A percentile compares a stretch with the other conserved stretches of the same genome.
Evolutionary conservation across 352 stramenopile genomes (phyloP).

Genomic region (Phytophthora cajani): DNA sequence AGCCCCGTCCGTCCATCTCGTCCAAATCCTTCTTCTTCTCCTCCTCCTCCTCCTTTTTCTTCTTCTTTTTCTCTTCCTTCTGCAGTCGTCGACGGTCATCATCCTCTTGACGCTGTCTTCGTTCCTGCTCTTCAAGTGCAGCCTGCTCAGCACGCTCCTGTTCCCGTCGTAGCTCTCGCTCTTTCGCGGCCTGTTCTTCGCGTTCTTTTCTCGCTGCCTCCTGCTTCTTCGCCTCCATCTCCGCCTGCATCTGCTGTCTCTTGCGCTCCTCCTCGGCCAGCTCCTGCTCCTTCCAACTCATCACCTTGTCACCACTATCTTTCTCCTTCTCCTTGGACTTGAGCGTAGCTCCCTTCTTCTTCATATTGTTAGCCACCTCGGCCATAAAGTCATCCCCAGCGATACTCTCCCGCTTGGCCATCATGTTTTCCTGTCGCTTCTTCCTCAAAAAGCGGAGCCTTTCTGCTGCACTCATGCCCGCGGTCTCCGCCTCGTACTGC

Average conservation of each 20-base stretch:
- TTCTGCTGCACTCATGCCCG: constrained; percentile 66
- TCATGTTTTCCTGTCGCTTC: constrained; percentile 66
- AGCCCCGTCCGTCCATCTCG: background rate
- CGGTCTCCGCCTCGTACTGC: constrained; percentile 66
- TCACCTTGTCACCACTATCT: constrained; percentile 17
- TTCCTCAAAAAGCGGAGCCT: constrained; percentile 66
- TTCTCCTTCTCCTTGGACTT: constrained; percentile 22
- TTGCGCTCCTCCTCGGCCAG: constrained; percentile 43
- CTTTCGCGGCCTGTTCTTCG: constrained; percentile 32
- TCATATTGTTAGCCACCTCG: constrained; percentile 73
- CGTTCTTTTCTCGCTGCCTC: constrained; percentile 34
- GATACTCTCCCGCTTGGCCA: constrained; percentile 54
- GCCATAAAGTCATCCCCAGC: constrained; percentile 70
- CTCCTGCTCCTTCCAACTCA: constrained; percentile 45
- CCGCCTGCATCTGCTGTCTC: constrained; percentile 36
- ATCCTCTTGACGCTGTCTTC: constrained; percentile 24
- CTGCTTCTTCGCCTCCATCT: constrained; percentile 38
- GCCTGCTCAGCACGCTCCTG: constrained; percentile 34
- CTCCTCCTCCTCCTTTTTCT: constrained; percentile 14
- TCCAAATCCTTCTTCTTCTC: constrained; percentile 17
- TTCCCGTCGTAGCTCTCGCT: constrained; percentile 34
- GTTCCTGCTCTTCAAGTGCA: constrained; percentile 32
- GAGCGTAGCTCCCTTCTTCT: constrained; percentile 56
- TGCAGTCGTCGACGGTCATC: constrained; percentile 12
- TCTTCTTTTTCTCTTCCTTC: constrained; percentile 19